These are phyloP conservation scores for Viola odorata DNA, from an alignment of 345 rosid species.

Conservation along the genomic window DNA sequence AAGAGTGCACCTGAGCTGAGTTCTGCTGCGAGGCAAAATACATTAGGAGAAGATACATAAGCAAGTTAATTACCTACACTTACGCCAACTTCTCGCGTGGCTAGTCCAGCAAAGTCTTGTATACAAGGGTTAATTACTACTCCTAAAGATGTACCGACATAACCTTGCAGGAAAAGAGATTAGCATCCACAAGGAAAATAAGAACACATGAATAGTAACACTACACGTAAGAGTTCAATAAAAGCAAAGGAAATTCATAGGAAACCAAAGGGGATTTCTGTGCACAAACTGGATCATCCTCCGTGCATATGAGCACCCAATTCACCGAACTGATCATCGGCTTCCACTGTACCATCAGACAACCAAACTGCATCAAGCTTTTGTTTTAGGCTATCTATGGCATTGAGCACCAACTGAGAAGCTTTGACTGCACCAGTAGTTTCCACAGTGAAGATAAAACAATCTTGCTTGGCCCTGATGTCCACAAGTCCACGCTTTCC, in stretches of 20 bases:
- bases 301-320: constrained; percentile 98
- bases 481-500: constrained; percentile 88
- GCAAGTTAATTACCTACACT: too few relatives aligned
- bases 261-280: not conserved
- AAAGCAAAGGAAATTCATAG: not conserved
- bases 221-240: not conserved
- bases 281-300: constrained; percentile 37
- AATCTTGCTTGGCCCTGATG: constrained; percentile 78
- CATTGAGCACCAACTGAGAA: constrained; percentile 77
- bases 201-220: constrained; percentile 1
- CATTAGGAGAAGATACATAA: too few relatives aligned
- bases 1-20: too few relatives aligned
- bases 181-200: not conserved
- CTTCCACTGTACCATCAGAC: constrained; percentile 90
- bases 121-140: too few relatives aligned
- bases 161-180: not conserved
- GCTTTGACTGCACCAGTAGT: constrained; percentile 90
- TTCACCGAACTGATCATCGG: constrained; percentile 98
- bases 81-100: too few relatives aligned
- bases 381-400: constrained; percentile 76
- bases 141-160: not conserved
- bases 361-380: constrained; percentile 94
- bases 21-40: too few relatives aligned
- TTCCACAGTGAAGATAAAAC: constrained; percentile 84
- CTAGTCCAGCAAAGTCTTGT: too few relatives aligned